Conservation (phyloP, 768 basidiomycete genomes). For the Mycena galericulata region DNA sequence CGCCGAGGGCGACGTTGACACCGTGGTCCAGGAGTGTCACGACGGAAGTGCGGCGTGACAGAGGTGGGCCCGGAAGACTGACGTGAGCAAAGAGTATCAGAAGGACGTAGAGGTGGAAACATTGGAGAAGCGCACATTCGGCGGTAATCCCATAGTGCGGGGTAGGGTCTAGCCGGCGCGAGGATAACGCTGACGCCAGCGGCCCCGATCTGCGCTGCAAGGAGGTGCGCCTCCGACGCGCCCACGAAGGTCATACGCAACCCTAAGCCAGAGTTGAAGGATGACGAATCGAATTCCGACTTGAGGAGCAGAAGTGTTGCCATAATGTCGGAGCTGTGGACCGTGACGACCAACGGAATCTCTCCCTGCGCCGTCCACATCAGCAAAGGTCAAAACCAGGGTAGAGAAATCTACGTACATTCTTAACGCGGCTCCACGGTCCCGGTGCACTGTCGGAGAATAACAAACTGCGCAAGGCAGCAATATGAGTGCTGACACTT, state of each 20-base stretch:
- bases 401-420: too few relatives aligned
- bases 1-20: conserved; percentile 80
- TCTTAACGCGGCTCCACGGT: conserved; percentile 38
- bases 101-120: background rate
- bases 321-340: conserved; percentile 84
- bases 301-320: conserved; percentile 82
- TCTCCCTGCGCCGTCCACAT: conserved; percentile 58
- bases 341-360: conserved; percentile 81
- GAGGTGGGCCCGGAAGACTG: conserved; percentile 78
- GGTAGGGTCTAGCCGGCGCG: conserved; percentile 78
- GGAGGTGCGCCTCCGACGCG: conserved; percentile 72
- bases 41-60: conserved; percentile 68
- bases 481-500: conserved; percentile 86
- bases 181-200: conserved; percentile 62
- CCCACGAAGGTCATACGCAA: conserved; percentile 74
- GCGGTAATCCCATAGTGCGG: conserved; percentile 71
- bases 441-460: conserved; percentile 53
- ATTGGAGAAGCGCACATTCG: conserved; percentile 61
- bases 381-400: background rate
- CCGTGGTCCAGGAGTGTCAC: conserved; percentile 72
- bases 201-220: conserved; percentile 74
- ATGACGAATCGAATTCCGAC: conserved; percentile 63
- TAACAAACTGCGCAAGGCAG: conserved; percentile 74
- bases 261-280: too few relatives aligned
- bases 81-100: background rate